Evolutionary conservation across 148 eudicot species (phyloP).

Genomic region (Camellia japonica): DNA sequence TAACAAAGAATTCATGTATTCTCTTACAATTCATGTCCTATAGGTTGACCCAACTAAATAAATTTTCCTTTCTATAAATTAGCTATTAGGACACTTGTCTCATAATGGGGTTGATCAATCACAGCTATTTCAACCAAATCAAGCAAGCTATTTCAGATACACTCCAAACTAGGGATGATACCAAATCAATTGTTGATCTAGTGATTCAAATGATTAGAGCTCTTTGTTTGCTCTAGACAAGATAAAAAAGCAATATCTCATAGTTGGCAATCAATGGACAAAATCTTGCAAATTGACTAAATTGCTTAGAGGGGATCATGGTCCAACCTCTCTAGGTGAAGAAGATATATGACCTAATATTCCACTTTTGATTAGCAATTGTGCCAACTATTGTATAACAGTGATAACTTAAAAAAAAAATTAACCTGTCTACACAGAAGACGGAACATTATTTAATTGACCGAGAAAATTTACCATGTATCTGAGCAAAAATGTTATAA

Average conservation of each 20-base stretch:
- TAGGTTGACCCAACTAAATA: no score
- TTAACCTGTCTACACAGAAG: background rate
- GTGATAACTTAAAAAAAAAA: background rate
- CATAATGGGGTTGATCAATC: background rate
- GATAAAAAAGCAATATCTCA: background rate
- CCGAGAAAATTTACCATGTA: background rate
- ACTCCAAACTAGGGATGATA: background rate
- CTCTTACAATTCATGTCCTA: no score
- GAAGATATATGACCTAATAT: background rate
- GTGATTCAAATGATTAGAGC: background rate
- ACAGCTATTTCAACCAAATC: background rate
- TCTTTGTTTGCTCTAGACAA: no score
- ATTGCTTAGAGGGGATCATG: background rate
- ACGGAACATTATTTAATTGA: background rate
- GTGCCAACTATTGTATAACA: background rate
- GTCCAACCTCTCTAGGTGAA: background rate
- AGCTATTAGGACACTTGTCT: background rate
- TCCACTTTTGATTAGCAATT: background rate
- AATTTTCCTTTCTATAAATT: background rate
- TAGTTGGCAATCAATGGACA: slow-evolving; percentile 1
- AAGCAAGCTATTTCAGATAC: background rate
- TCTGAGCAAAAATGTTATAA: background rate
- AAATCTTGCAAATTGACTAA: background rate
- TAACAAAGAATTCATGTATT: no score
- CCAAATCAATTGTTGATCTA: background rate